Conservation (phyloP, 2,329 filamentous ascomycete genomes). For the Fusarium bactridioides region DNA sequence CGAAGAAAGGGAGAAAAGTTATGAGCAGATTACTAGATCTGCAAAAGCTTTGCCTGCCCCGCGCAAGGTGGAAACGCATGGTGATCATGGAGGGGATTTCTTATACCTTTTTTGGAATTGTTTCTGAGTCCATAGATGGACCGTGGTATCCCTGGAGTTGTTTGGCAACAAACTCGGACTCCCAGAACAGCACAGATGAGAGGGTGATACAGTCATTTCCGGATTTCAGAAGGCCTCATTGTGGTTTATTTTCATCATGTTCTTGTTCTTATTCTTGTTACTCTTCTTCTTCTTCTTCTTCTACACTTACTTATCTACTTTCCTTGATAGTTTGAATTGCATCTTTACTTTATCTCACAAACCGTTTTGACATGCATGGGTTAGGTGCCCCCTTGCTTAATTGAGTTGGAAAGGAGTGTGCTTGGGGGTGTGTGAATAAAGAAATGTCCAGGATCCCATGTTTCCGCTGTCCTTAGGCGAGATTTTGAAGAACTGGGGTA, state of each 20-base stretch:
- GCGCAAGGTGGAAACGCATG: background rate
- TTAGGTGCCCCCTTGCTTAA: constrained; percentile 13
- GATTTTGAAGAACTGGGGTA: constrained; percentile 20
- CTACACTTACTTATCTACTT: constrained; percentile 16
- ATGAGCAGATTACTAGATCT: constrained; percentile 22
- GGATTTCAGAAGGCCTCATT: constrained; percentile 3
- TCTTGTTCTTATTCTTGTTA: background rate
- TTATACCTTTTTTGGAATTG: constrained; percentile 11
- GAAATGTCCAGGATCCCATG: constrained; percentile 22
- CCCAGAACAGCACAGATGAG: constrained; percentile 35
- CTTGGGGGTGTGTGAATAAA: constrained; percentile 18
- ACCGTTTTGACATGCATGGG: background rate
- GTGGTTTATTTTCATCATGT: background rate
- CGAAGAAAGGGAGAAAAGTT: constrained; percentile 36
- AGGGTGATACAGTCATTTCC: constrained; percentile 34
- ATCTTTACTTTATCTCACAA: constrained; percentile 6
- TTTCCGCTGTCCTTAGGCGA: constrained; percentile 1
- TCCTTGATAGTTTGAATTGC: constrained; percentile 25
- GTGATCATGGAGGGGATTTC: constrained; percentile 2
- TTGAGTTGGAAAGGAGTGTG: constrained; percentile 20
- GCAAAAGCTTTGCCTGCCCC: background rate
- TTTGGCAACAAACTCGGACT: constrained; percentile 29
- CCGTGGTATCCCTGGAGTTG: constrained; percentile 27
- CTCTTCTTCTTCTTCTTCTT: background rate
- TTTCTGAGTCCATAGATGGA: constrained; percentile 29